Conservation (phyloP, 345 rosid species). For the Hevea brasiliensis region DNA sequence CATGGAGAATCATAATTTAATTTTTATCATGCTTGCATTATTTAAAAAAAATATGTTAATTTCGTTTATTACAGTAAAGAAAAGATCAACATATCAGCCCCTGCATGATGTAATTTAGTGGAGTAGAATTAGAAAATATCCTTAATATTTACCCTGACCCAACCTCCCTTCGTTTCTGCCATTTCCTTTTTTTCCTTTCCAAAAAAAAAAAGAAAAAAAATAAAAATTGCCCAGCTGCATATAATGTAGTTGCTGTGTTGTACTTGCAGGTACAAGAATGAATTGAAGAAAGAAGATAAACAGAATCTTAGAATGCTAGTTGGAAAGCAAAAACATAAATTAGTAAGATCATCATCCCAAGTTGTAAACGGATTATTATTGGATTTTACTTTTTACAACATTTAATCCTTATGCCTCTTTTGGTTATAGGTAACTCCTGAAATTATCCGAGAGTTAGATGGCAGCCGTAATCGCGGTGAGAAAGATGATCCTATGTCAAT, state of each 20-base stretch:
- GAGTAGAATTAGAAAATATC: neutral
- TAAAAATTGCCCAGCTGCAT: neutral
- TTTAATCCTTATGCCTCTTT: slow-evolving; percentile 8
- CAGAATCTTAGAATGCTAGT: slow-evolving; percentile 62
- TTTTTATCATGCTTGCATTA: too few species aligned
- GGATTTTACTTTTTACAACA: neutral
- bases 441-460: slow-evolving; percentile 70
- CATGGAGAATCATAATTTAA: too few species aligned
- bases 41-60: too few species aligned
- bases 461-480: slow-evolving; percentile 86
- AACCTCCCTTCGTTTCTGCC: neutral
- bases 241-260: neutral
- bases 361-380: neutral
- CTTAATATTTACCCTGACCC: neutral
- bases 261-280: slow-evolving; percentile 78
- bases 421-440: slow-evolving; percentile 76
- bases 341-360: slow-evolving; percentile 46
- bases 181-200: neutral
- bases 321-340: slow-evolving; percentile 65
- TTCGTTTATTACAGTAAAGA: too few species aligned
- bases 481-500: slow-evolving; percentile 66
- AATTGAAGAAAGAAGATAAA: slow-evolving; percentile 76
- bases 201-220: too few species aligned
- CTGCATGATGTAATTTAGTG: neutral
- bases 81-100: too few species aligned